Evolutionary conservation across 192 early-diverging fungal species (phyloP), one percentile per base, ranked within the genome.

Genomic region (Backusella morwellensis): DNA sequence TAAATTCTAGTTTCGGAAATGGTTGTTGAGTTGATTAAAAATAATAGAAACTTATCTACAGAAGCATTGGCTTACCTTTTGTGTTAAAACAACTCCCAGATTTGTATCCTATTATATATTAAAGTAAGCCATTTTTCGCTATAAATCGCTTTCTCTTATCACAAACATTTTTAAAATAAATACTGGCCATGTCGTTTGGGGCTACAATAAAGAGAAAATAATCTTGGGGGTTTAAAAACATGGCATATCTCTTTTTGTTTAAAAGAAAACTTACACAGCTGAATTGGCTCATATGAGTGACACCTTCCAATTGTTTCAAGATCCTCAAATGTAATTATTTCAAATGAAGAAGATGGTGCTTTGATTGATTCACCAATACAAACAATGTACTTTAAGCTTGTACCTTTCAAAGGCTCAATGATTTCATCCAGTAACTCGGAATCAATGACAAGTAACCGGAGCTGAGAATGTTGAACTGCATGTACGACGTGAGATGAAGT

Each of bases 21-120:
- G 15, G 42, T 44, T 44, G 42, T 44, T 44, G 15, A 44, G 42
- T 52, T 35, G 1, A 17, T 8, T 19, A 26, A 26, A 41, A 47
- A 32, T 29, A 21, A 52, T 44, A 54, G 56, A 12, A 29, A 78
- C 17, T 26, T 63, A 3, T 63, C 26, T 63, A 63, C 23, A 26
- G 23, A 50, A 50, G 2, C 6, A 63, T 8, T 63, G 11, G 21
- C 26, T 73, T 79, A 81, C 84, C 72, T 72, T 78, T 19, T 85
- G 84, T 50, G 80, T 81, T 23, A 85, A 35, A 19, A 78, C 67
- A 21, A 75, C 81, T 19, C 81, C 81, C 12, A 59, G 17, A 17
- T 69, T 75, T 26, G 73, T 12, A 15, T 63, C 26, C 74, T 71
- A 34, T 23, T 11, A 70, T 35, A 35, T 17, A 68, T 68, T 11